These are phyloP conservation scores for Fraxinus excelsior DNA, from an alignment of 257 asterid species.

Conservation along the genomic window DNA sequence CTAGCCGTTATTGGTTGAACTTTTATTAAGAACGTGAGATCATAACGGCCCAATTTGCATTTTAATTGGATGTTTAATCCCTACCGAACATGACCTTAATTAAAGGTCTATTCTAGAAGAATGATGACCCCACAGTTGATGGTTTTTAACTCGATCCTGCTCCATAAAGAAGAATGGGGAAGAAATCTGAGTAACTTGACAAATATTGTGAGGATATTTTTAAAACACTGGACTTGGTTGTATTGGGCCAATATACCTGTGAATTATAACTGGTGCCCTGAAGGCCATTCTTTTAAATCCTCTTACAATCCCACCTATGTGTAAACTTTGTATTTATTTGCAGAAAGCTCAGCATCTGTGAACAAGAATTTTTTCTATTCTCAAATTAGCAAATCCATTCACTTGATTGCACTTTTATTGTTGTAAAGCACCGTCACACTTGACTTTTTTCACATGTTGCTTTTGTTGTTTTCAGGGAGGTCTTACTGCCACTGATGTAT, in stretches of 20 bases:
- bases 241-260: neutral
- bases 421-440: neutral
- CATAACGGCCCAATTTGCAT: too few relatives aligned
- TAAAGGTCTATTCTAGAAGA: neutral
- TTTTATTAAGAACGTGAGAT: too few relatives aligned
- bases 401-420: neutral
- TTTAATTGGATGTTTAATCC: too few relatives aligned
- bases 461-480: constrained; percentile 72
- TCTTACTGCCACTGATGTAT: constrained; percentile 94
- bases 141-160: neutral
- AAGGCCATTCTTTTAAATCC: neutral
- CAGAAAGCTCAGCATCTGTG: neutral
- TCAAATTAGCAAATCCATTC: constrained; percentile 2
- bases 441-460: constrained; percentile 23
- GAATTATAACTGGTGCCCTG: neutral
- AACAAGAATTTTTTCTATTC: neutral
- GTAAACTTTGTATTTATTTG: neutral
- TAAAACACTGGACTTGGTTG: neutral
- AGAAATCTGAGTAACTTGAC: neutral
- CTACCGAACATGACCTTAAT: too few relatives aligned
- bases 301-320: neutral
- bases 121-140: neutral
- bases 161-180: neutral
- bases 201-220: neutral
- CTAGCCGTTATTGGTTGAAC: too few relatives aligned